phyloP scores from a whole-genome alignment of 495 filamentous ascomycete species.

The Talaromyces proteolyticus region DNA sequence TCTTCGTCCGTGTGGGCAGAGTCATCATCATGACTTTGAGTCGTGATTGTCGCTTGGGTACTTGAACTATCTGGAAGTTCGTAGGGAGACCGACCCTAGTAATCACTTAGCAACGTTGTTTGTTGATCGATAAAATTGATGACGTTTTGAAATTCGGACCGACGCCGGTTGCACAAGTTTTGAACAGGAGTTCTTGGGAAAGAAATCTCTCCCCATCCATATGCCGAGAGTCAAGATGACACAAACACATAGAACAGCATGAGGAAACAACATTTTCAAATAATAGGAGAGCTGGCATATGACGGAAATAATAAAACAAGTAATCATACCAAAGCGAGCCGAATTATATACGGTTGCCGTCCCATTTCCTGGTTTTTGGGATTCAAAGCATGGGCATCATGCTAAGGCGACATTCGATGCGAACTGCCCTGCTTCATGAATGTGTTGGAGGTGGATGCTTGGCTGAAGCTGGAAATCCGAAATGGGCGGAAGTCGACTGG shows the following conservation, averaged over 20 bases:
- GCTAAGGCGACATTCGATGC: background rate
- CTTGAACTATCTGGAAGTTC: constrained; percentile 45
- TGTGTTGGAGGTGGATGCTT: background rate
- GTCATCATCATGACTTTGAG: constrained; percentile 22
- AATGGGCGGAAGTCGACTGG: background rate
- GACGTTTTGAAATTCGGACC: too few relatives aligned
- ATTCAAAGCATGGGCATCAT: background rate
- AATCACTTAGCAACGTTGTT: constrained; percentile 9
- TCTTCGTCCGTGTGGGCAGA: constrained; percentile 35
- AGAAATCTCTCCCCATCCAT: background rate
- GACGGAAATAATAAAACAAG: too few relatives aligned
- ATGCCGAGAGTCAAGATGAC: too few relatives aligned
- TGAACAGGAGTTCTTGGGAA: background rate
- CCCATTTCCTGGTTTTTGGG: constrained; percentile 28
- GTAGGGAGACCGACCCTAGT: constrained; percentile 68
- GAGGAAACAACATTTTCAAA: too few relatives aligned
- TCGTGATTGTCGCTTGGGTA: constrained; percentile 13
- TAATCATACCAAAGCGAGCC: constrained; percentile 47
- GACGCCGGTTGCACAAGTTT: too few relatives aligned
- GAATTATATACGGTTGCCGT: constrained; percentile 43
- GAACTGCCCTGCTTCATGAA: background rate
- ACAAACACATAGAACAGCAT: too few relatives aligned
- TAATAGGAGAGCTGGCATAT: too few relatives aligned
- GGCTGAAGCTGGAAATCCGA: background rate
- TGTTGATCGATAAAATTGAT: background rate